A percentile compares a stretch with the other conserved stretches of the same genome.
phyloP scores from a whole-genome alignment of 2,329 filamentous ascomycete species.

The Colletotrichum coccodes region DNA sequence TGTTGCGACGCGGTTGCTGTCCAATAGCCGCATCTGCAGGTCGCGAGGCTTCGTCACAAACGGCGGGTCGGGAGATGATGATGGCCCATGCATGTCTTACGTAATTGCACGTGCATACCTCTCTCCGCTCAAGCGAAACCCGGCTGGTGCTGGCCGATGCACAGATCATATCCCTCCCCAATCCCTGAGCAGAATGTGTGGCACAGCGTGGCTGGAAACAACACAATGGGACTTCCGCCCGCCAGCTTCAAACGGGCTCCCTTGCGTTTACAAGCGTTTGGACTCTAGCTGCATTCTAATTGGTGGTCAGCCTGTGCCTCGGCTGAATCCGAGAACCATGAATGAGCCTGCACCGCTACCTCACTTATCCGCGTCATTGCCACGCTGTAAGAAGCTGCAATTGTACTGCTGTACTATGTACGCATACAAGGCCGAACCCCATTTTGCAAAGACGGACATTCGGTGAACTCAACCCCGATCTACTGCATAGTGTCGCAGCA shows the following conservation, averaged over 20 bases:
- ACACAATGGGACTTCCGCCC: not conserved
- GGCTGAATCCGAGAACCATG: not conserved
- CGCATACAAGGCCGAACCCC: not conserved
- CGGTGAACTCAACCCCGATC: constrained; percentile 26
- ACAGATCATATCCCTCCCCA: not conserved
- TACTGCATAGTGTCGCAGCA: not conserved
- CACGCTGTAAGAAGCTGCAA: not conserved
- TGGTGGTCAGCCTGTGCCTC: constrained; percentile 17
- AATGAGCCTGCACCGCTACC: not conserved
- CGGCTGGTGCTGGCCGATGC: not conserved
- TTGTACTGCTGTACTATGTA: not conserved
- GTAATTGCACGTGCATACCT: constrained; percentile 28
- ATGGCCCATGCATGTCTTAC: constrained; percentile 14
- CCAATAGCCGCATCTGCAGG: constrained; percentile 28
- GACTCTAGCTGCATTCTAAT: not conserved
- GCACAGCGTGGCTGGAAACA: not conserved
- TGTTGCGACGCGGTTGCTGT: constrained; percentile 32
- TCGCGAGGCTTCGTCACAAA: constrained; percentile 25
- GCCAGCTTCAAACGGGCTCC: too few relatives aligned
- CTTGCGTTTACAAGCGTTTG: not conserved
- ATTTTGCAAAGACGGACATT: constrained; percentile 12
- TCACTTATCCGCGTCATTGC: not conserved
- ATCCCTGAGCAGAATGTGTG: not conserved
- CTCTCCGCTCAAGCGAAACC: not conserved
- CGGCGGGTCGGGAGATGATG: constrained; percentile 4